phyloP scores from a whole-genome alignment of 2,329 filamentous ascomycete species.

The Aspergillus sp. region DNA sequence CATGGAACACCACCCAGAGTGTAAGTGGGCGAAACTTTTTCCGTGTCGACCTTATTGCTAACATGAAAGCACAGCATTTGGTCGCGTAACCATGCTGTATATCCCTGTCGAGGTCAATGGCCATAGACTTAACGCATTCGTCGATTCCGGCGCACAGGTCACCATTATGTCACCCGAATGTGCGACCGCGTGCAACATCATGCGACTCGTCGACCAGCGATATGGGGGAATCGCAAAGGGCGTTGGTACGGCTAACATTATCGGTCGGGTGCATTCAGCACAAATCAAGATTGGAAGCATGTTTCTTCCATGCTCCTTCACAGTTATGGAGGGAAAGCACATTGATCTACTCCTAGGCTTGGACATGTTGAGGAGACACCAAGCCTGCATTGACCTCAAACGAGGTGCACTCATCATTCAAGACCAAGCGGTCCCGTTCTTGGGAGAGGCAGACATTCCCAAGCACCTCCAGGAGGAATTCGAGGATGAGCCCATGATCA shows the following conservation, averaged over 20 bases:
- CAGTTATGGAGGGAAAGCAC: conserved; percentile 98
- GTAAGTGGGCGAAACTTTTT: conserved; percentile 52
- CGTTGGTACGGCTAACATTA: conserved; percentile 90
- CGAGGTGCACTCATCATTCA: conserved; percentile 86
- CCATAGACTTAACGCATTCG: conserved; percentile 88
- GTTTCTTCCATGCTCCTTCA: conserved; percentile 91
- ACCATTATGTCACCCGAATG: conserved; percentile 98
- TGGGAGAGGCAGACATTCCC: conserved; percentile 93
- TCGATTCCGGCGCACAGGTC: conserved; percentile 95
- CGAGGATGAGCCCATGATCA: conserved; percentile 77
- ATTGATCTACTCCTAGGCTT: conserved; percentile 91
- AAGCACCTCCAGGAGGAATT: conserved; percentile 72
- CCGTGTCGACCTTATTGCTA: conserved; percentile 8
- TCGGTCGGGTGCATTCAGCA: conserved; percentile 92
- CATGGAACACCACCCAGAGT: conserved; percentile 96
- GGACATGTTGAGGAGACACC: conserved; percentile 96
- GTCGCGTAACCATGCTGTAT: conserved; percentile 93
- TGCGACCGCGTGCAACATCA: conserved; percentile 90
- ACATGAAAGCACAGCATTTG: conserved; percentile 68
- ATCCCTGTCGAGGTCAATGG: conserved; percentile 94
- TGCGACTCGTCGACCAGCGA: conserved; percentile 89
- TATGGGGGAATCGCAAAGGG: conserved; percentile 91
- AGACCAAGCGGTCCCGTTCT: conserved; percentile 82
- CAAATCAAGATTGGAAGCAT: conserved; percentile 90
- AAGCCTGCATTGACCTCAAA: conserved; percentile 85